Percentiles rank a stretch among this genome's conserved stretches.
These are phyloP conservation scores for Fusarium sp. DNA, from an alignment of 2,329 filamentous ascomycete species.

Conservation along the genomic window DNA sequence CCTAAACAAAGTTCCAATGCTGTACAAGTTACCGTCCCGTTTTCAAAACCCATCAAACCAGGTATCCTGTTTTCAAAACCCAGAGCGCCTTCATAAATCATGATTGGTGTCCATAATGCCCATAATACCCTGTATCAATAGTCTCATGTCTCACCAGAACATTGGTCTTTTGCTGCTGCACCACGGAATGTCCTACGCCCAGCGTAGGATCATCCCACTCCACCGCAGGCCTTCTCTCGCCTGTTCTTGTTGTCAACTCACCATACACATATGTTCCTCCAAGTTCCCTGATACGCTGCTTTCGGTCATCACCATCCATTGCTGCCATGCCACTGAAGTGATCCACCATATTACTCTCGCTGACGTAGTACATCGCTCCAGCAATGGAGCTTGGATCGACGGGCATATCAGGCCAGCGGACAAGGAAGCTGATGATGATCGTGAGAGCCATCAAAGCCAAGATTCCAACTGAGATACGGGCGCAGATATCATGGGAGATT, in stretches of 20 bases:
- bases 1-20: background rate
- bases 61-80: background rate
- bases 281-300: conserved; percentile 37
- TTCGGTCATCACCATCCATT: conserved; percentile 35
- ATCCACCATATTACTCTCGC: conserved; percentile 42
- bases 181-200: conserved; percentile 1
- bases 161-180: conserved; percentile 8
- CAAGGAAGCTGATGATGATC: conserved; percentile 54
- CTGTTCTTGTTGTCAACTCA: conserved; percentile 35
- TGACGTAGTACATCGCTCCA: conserved; percentile 58
- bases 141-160: conserved; percentile 22
- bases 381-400: conserved; percentile 60
- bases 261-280: conserved; percentile 43
- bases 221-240: conserved; percentile 39
- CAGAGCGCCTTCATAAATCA: conserved; percentile 7
- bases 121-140: conserved; percentile 40
- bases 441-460: conserved; percentile 57
- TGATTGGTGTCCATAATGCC: conserved; percentile 34
- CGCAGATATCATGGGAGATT: conserved; percentile 55
- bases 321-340: conserved; percentile 41
- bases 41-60: background rate
- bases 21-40: background rate
- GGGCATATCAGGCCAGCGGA: conserved; percentile 58
- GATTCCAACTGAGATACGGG: conserved; percentile 53
- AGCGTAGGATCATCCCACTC: conserved; percentile 43